Evolutionary conservation across 176 grass and related monocot genomes (phyloP).

Genomic region (Phoenix dactylifera): DNA sequence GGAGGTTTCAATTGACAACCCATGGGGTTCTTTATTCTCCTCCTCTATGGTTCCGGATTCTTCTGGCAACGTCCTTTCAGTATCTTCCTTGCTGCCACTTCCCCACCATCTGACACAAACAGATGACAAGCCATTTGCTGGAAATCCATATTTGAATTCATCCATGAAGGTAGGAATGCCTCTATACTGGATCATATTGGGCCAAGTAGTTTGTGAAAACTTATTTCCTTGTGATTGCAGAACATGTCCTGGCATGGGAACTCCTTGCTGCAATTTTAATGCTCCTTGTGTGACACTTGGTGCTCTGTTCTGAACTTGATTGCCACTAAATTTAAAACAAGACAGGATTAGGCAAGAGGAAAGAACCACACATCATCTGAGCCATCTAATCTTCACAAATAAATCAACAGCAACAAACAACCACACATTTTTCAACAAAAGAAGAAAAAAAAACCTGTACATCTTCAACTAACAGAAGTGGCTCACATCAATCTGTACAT

Average conservation of each 20-base stretch:
- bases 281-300: not conserved
- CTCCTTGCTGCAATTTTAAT: constrained; percentile 30
- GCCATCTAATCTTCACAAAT: too few species aligned
- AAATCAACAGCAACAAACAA: too few species aligned
- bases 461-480: too few species aligned
- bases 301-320: too few species aligned
- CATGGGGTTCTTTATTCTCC: constrained; percentile 18
- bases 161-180: constrained; percentile 82
- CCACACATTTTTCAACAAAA: too few species aligned
- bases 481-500: too few species aligned
- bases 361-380: too few species aligned
- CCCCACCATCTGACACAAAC: constrained; percentile 79
- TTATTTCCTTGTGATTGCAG: constrained; percentile 22
- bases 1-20: constrained; percentile 28
- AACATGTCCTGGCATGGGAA: constrained; percentile 18
- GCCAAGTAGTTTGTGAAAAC: constrained; percentile 2
- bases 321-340: too few species aligned
- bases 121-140: constrained; percentile 47
- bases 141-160: constrained; percentile 84
- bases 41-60: constrained; percentile 31
- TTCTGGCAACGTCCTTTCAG: not conserved
- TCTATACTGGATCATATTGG: constrained; percentile 31
- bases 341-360: too few species aligned
- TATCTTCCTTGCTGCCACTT: constrained; percentile 1
- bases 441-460: too few species aligned